Conservation (phyloP, 805 yeast species). For the Nakazawaea ishiwadae region DNA sequence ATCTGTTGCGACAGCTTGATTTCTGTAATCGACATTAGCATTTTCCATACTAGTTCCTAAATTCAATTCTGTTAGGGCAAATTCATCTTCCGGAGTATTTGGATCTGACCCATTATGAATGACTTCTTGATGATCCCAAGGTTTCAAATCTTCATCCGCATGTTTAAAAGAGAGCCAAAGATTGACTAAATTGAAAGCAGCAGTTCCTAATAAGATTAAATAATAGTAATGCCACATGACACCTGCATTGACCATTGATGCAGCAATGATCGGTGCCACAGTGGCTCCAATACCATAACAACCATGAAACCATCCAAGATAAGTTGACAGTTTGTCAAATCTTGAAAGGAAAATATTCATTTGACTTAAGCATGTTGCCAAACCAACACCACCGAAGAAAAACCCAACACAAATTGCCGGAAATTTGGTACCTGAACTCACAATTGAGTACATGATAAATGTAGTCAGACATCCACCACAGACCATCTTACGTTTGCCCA, state of each 20-base stretch:
- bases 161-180: slow-evolving; percentile 41
- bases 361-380: slow-evolving; percentile 45
- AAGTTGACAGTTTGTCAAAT: slow-evolving; percentile 48
- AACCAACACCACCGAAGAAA: slow-evolving; percentile 55
- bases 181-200: slow-evolving; percentile 28
- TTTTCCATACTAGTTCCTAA: slow-evolving; percentile 6
- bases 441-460: slow-evolving; percentile 37
- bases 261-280: slow-evolving; percentile 60
- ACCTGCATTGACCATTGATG: slow-evolving; percentile 45
- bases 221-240: slow-evolving; percentile 52
- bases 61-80: slow-evolving; percentile 17
- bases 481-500: slow-evolving; percentile 38
- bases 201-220: slow-evolving; percentile 40
- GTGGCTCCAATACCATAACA: slow-evolving; percentile 72
- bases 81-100: slow-evolving; percentile 9
- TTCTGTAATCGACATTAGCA: not conserved
- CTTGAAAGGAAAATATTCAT: slow-evolving; percentile 46
- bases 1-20: not conserved
- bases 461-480: slow-evolving; percentile 33
- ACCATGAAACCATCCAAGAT: slow-evolving; percentile 64
- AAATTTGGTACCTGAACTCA: slow-evolving; percentile 44
- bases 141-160: slow-evolving; percentile 41
- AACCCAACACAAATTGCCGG: slow-evolving; percentile 45
- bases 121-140: slow-evolving; percentile 27
- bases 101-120: slow-evolving; percentile 7